These are phyloP conservation scores for Populus tremula DNA, from an alignment of 345 rosid genomes.

Conservation along the genomic window DNA sequence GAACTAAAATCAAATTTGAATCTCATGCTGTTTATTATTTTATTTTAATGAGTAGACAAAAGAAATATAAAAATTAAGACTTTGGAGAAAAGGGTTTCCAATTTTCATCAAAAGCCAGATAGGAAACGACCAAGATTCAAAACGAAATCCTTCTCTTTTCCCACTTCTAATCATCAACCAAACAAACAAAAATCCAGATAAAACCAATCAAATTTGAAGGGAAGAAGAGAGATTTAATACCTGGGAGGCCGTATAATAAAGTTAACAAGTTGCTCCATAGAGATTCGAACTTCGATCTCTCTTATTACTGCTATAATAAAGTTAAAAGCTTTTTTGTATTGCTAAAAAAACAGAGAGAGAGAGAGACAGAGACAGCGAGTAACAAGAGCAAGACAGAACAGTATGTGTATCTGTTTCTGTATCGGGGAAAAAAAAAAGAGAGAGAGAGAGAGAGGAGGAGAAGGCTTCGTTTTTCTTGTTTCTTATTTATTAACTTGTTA, in stretches of 20 bases:
- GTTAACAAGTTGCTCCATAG: constrained; percentile 89
- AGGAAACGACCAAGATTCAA: constrained; percentile 4
- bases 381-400: background rate
- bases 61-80: background rate
- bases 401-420: background rate
- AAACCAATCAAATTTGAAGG: background rate
- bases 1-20: background rate
- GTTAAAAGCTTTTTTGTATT: background rate
- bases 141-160: background rate
- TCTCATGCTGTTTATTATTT: background rate
- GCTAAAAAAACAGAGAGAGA: background rate
- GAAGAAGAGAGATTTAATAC: constrained; percentile 28
- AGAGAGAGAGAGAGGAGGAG: too few relatives aligned
- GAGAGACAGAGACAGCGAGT: background rate
- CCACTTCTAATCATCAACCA: background rate
- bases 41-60: background rate
- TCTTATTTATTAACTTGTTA: background rate
- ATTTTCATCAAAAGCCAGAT: constrained; percentile 2
- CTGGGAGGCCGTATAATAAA: constrained; percentile 97
- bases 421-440: too few relatives aligned
- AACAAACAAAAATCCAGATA: constrained; percentile 3
- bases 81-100: background rate
- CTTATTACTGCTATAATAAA: background rate
- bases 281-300: constrained; percentile 25
- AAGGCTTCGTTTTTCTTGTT: constrained; percentile 4